These are phyloP conservation scores for Diaporthe aspalathi DNA, from an alignment of 2,329 filamentous ascomycete species.

Conservation along the genomic window DNA sequence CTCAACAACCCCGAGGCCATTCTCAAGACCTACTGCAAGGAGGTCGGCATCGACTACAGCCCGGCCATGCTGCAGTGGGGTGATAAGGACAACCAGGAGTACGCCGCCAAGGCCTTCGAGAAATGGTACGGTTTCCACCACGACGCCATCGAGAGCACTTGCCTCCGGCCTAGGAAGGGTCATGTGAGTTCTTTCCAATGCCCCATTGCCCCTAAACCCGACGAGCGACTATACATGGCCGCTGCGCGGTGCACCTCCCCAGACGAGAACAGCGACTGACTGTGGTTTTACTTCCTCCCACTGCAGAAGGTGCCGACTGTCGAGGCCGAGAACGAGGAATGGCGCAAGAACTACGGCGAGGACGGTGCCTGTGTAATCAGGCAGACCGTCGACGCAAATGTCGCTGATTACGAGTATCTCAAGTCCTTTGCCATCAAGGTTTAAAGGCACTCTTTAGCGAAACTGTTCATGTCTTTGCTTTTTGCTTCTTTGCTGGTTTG, in stretches of 20 bases:
- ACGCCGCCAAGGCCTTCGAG: constrained; percentile 82
- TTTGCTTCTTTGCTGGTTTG: constrained; percentile 3
- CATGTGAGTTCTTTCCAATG: constrained; percentile 59
- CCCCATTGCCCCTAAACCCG: neutral
- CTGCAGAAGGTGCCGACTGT: constrained; percentile 69
- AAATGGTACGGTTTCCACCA: constrained; percentile 99
- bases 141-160: constrained; percentile 86
- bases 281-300: neutral
- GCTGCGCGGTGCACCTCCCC: neutral
- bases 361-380: constrained; percentile 77
- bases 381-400: constrained; percentile 76
- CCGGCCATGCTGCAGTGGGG: constrained; percentile 88
- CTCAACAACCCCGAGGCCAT: constrained; percentile 84
- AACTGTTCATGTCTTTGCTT: constrained; percentile 22
- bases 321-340: constrained; percentile 77
- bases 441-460: constrained; percentile 47
- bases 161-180: constrained; percentile 76
- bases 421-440: constrained; percentile 79
- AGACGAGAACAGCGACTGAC: neutral
- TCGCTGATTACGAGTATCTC: constrained; percentile 82
- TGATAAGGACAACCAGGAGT: constrained; percentile 74
- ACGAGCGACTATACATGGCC: neutral
- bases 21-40: constrained; percentile 83
- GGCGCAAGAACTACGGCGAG: constrained; percentile 79
- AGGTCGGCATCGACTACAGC: constrained; percentile 80